Conservation (phyloP, 768 basidiomycete genomes). For the Suillus alpinus region DNA sequence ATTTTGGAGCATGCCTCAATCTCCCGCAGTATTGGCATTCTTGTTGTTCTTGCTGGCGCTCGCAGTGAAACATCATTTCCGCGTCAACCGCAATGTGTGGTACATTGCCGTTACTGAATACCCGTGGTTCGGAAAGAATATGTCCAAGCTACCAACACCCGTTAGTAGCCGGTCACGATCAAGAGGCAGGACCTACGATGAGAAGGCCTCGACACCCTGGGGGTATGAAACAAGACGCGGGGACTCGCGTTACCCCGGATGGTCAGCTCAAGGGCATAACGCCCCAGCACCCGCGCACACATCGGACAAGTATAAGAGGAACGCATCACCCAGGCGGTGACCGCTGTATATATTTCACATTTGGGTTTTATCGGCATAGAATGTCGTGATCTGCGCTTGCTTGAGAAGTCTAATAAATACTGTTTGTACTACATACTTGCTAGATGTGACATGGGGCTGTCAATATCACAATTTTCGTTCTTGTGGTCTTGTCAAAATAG, state of each 20-base stretch:
- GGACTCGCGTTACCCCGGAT: slow-evolving; percentile 18
- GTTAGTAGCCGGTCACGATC: slow-evolving; percentile 35
- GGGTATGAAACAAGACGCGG: slow-evolving; percentile 16
- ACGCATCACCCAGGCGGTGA: slow-evolving; percentile 47
- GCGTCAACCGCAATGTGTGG: slow-evolving; percentile 57
- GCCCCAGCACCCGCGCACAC: slow-evolving; percentile 27
- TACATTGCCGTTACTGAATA: slow-evolving; percentile 64
- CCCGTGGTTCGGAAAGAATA: slow-evolving; percentile 62
- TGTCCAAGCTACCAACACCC: slow-evolving; percentile 41
- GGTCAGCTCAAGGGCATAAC: slow-evolving; percentile 18
- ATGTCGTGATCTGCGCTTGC: slow-evolving; percentile 3
- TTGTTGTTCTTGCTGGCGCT: slow-evolving; percentile 44
- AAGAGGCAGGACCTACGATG: slow-evolving; percentile 29
- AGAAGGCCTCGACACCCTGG: slow-evolving; percentile 21
- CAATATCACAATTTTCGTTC: background rate
- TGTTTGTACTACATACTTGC: slow-evolving; percentile 14
- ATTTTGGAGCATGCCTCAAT: slow-evolving; percentile 7
- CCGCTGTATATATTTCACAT: slow-evolving; percentile 9
- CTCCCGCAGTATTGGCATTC: slow-evolving; percentile 46
- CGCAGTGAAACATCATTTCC: slow-evolving; percentile 40
- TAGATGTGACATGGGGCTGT: slow-evolving; percentile 8
- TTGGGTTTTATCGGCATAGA: slow-evolving; percentile 6
- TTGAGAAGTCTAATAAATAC: slow-evolving; percentile 6
- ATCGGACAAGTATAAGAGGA: slow-evolving; percentile 36
- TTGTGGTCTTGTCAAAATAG: background rate